phyloP scores from a whole-genome alignment of 306 rosid species.

The Trifolium fragiferum region DNA sequence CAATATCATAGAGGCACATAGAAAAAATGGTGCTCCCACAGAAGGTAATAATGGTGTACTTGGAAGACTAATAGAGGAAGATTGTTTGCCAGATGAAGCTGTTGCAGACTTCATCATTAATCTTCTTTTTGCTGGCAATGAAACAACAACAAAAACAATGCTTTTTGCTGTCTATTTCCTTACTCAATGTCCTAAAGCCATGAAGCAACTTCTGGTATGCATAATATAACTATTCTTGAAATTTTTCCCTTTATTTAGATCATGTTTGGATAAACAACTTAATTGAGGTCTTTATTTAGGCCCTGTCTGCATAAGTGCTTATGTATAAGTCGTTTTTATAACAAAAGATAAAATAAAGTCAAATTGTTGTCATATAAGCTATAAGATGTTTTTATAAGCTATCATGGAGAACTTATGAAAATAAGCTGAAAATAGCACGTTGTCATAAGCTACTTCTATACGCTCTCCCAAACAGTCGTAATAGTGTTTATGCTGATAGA shows the following conservation, averaged over 20 bases:
- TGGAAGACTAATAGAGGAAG: constrained; percentile 78
- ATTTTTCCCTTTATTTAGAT: neutral
- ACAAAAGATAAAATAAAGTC: neutral
- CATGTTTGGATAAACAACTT: neutral
- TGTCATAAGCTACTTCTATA: neutral
- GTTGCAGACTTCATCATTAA: constrained; percentile 90
- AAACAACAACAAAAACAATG: constrained; percentile 96
- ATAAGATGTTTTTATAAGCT: neutral
- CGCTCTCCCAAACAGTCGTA: neutral
- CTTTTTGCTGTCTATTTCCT: constrained; percentile 89
- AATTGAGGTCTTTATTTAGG: neutral
- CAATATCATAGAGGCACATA: constrained; percentile 60
- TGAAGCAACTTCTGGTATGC: constrained; percentile 70
- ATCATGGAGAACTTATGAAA: neutral
- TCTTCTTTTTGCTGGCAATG: constrained; percentile 95
- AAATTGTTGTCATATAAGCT: neutral
- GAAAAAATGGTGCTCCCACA: constrained; percentile 49
- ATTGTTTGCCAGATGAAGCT: constrained; percentile 72
- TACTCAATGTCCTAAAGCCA: constrained; percentile 77
- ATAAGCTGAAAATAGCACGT: neutral
- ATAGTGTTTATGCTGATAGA: neutral
- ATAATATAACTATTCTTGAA: constrained; percentile 16
- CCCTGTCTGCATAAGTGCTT: neutral
- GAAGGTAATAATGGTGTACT: constrained; percentile 65
- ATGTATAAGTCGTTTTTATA: neutral